Evolutionary conservation across 345 rosid species (phyloP).

Genomic region (Populus simonii): DNA sequence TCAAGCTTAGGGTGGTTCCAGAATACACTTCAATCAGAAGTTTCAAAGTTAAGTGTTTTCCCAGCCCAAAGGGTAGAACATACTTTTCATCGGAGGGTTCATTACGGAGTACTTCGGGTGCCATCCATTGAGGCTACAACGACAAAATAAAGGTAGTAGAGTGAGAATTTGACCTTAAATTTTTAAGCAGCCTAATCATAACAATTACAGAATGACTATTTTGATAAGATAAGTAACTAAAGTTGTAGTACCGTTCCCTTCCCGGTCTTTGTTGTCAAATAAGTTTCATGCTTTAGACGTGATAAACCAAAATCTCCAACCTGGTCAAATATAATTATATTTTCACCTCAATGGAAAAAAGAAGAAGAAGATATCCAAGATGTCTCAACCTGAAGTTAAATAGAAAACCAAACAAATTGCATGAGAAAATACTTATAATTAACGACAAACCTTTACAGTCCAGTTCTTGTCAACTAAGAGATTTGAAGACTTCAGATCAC

Average conservation of each 20-base stretch:
- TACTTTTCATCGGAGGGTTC: conserved; percentile 98
- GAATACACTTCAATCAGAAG: conserved; percentile 4
- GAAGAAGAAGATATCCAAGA: neutral
- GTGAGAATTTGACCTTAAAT: conserved; percentile 11
- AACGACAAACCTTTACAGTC: conserved; percentile 80
- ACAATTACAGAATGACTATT: conserved; percentile 3
- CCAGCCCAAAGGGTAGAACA: conserved; percentile 17
- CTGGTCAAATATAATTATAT: conserved; percentile 33
- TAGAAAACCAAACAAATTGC: neutral
- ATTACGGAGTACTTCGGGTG: conserved; percentile 95
- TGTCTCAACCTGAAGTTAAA: neutral
- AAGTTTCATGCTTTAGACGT: conserved; percentile 85
- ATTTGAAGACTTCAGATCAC: conserved; percentile 98
- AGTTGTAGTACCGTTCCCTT: conserved; percentile 74
- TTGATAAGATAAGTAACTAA: conserved; percentile 2
- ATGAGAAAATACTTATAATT: neutral
- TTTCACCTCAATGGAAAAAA: neutral
- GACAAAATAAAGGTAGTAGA: conserved; percentile 1
- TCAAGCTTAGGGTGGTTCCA: neutral
- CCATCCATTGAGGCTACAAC: conserved; percentile 99
- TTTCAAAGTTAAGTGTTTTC: conserved; percentile 1
- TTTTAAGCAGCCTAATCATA: neutral
- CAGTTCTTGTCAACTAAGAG: conserved; percentile 90
- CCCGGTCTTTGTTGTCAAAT: conserved; percentile 70
- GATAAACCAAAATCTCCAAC: conserved; percentile 99